Evolutionary conservation across 441 rosid species (phyloP), one percentile per base, ranked within the genome.

Genomic region (Rhodomyrtus psidioides): DNA sequence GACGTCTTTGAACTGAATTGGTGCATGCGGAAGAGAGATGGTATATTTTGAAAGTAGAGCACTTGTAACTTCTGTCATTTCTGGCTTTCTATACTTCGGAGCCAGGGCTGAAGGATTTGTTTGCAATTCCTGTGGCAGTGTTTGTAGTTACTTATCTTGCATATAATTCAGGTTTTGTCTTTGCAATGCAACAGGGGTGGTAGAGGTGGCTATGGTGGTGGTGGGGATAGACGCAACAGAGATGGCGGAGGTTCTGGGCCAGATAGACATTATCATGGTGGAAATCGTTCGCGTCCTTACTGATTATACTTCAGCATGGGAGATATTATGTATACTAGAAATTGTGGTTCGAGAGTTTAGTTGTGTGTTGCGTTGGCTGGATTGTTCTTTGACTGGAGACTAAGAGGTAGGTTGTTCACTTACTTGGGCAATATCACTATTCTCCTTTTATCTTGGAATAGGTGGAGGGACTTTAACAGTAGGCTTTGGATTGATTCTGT

Each of bases 201-300:
- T 56, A 91, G 95, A 88, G 95, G 95, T 75, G 95, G 96, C 91
- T 94, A 94, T 55, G 98, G 98, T 46, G 97, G 94, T 85, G 94
- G 98, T 83, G 98, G 98, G 87, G 99, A 93, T 86, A 92, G 99
- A 87, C 94, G 96, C 88, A 93, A 92, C 87, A 89, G 94, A 82
- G 96, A 94, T 83, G 92, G 89, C n/a, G 94, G 93, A 79, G 96
- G 95, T 86, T 93, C 97, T 84, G 97, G 99, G 59, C 97, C 99
- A 76, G 97, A 97, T 85, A 94, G 99, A 90, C 93, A 93, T 88
- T 86, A 93, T 84, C 91, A 91, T 89, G 96, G 99, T 70, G 98
- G 99, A 88, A 97, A 95, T 87, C 96, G 99, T 28, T 92, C 98
- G 1, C 97, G 98, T n/a, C 99, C 99, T 17, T 97, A 96, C 88